Base-by-base conservation (phyloP, 768 basidiomycete genomes). In the Naganishia vaughanmartiniae region DNA sequence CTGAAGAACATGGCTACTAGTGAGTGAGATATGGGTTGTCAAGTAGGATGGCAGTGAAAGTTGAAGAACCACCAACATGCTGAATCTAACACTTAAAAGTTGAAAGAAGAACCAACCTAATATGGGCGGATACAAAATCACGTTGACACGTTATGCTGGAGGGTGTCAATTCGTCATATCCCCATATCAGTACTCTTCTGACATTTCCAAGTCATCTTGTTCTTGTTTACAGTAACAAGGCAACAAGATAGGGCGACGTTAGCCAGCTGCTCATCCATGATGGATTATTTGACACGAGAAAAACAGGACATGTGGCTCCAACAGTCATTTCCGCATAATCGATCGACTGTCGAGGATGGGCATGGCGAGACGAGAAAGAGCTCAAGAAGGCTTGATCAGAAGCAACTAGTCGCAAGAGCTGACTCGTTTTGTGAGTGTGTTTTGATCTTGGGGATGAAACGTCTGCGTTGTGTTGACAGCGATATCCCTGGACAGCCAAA, bases 401-500 rank as follows among this genome's bases (percentile, higher is more conserved):
- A 26, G 17, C 39, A 26, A 30, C 24, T 15, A 1, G 1, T 26
- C 42, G n/a, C 24, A 34, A 51, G 65, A 28, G 65, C 28, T 42
- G 31, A 30, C n/a, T 31, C 21, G 10, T 66, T 53, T 31, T 66
- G 65, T 66, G 45, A 54, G 65, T 31, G n/a, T n/a, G n/a, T 30
- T 30, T 21, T 42, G 45, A n/a, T 31, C 30, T n/a, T 39, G 31
- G n/a, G 7, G 33, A 58, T 5, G 36, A 30, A 21, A 26, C 15
- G 24, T 21, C 39, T 21, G 1, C 36, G n/a, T 31, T 1, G 21
- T 45, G 36, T 42, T 21, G 21, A 39, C 30, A 31, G 28, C 11
- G 21, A 15, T n/a, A 30, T 42, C 26, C 15, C 17, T 48, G 53
- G 9, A 56, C 36, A 72, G 71, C 71, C 7, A 67, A 53, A 69